Base-by-base conservation (phyloP, 805 yeast genomes). In the Candida nemodendra region DNA sequence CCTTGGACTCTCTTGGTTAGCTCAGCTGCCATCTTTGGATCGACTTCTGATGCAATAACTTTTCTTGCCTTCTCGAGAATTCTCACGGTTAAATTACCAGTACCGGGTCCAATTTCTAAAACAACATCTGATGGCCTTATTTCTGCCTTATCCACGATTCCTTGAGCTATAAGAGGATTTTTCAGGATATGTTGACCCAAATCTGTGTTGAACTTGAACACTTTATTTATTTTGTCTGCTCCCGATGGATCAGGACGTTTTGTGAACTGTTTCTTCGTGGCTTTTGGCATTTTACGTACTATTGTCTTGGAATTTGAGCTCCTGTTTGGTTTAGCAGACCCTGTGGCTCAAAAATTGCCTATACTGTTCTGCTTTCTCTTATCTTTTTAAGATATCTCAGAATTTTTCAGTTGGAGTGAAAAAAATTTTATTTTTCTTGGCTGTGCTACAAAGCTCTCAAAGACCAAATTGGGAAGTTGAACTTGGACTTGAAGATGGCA, bases 21-120 rank as follows among this genome's bases (percentile, higher is more conserved):
- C 64, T 93, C 99, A 0, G 98, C 98, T 2, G 98, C 99, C 99
- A 93, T 93, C 67, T 97, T 74, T n/a, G 99, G 99, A 66, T 93
- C 99, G 88, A 90, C 90, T 68, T 93, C 99, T 37, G 86, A 93
- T 0, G 98, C 99, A 32, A 87, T 76, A n/a, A 91, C 97, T 53
- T 87, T 89, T 40, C 86, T 74, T 0, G 97, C 98, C 61, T 89
- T 84, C 53, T 91, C 97, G 38, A 93, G 65, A 25, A 93, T 93
- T 45, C 95, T 74, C 25, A 91, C 95, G 0, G 99, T 93, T 65
- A 93, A 72, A 56, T 93, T 93, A 69, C 99, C 99, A 0, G 99
- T 93, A 78, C 99, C 99, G 3, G 99, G 99, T 54, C 99, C 99
- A 36, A 93, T 96, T 68, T 93, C 99, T 28, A 93, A 70, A 2